phyloP scores from a whole-genome alignment of 306 rosid species.

The Sphenostylis stenocarpa region DNA sequence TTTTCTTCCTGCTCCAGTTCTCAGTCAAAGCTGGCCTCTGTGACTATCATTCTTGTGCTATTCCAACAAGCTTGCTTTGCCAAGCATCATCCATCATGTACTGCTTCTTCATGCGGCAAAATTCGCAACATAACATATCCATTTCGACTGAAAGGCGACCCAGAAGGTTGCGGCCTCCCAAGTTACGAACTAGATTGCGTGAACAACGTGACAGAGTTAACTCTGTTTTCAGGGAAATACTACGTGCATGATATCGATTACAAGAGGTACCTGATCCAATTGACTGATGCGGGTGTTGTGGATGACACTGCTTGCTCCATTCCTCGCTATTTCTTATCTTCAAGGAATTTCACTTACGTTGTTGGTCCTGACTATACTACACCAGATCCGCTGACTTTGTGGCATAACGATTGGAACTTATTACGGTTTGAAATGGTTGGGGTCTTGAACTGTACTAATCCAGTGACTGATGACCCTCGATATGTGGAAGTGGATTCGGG shows the following conservation, averaged over 20 bases:
- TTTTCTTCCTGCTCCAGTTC: neutral
- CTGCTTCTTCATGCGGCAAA: neutral
- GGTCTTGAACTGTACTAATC: neutral
- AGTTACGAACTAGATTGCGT: neutral
- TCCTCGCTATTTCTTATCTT: neutral
- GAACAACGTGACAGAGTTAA: neutral
- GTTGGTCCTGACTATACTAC: too few relatives aligned
- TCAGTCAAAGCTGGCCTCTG: neutral
- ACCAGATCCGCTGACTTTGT: neutral
- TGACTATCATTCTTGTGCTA: neutral
- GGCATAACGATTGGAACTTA: neutral
- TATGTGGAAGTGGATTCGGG: neutral
- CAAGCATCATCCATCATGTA: neutral
- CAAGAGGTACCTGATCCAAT: neutral
- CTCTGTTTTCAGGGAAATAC: neutral
- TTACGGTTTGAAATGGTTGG: neutral
- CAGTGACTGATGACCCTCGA: neutral
- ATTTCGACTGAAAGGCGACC: neutral
- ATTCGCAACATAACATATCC: neutral
- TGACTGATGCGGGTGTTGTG: neutral
- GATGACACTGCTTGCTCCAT: neutral
- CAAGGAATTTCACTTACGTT: neutral
- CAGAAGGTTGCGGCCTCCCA: neutral
- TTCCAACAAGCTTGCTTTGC: neutral
- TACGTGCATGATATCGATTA: neutral